Evolutionary conservation across 78 protist species (phyloP), one percentile per base, ranked within the genome.

Genomic region (Guillardia theta): DNA sequence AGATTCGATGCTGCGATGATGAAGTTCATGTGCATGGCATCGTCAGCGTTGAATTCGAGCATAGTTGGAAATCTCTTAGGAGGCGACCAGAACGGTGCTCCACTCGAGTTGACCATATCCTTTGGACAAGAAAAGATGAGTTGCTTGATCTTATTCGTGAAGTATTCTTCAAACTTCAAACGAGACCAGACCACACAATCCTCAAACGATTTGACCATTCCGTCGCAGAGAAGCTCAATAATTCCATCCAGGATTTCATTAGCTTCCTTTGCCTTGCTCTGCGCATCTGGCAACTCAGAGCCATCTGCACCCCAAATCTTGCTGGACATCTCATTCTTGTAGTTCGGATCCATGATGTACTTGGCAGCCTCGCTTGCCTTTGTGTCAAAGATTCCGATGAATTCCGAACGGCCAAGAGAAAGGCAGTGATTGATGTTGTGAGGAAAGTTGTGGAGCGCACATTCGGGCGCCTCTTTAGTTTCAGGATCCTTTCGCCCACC

Each of bases 1-100:
- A 98, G 95, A 93, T 97, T 97, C 48, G 99, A 97, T 1, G 98
- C 97, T 0, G 99, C 93, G 5, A 95, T 53, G 37, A 99, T 77
- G 48, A 98, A 99, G 27, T 83, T 96, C 36, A 96, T 5, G 95
- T 98, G 99, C 39, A 70, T 24, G n/a, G 83, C 21, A 22, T 70
- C 41, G 10, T 70, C 41, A 0, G 6, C 8, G 41, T 70, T 33
- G 41, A 70, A 70, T 12, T 4, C 41, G 83, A 70, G 15, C 36
- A 24, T 22, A 12, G 9, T 12, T 22, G 83, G 83, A 43, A 96
- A 93, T 24, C 95, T 93, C 95, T 96, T 95, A 27, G 95, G 80
- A 27, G 95, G 95, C 4, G 80, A 27, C 96, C 96, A 92, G 64
- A 95, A 95, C 36, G 93, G 94, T 9, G 94, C 39, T 46, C 94